Conservation (phyloP, 768 basidiomycete species). For the Mycena vulgaris region DNA sequence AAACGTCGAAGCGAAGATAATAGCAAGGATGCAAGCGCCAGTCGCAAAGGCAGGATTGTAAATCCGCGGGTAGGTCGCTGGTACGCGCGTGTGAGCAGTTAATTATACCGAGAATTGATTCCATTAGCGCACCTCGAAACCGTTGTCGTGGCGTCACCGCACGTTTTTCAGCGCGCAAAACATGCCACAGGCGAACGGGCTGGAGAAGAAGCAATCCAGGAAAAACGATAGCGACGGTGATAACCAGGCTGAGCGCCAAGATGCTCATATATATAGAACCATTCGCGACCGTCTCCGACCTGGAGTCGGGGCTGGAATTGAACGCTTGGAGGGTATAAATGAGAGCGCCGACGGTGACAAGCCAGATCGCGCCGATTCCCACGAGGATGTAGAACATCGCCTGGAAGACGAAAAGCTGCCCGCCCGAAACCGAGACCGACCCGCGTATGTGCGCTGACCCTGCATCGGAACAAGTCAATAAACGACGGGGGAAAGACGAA, state of each 20-base stretch:
- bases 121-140: conserved; percentile 76
- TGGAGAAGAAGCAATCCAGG: conserved; percentile 85
- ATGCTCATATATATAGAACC: conserved; percentile 82
- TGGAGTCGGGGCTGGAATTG: conserved; percentile 48
- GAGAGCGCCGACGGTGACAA: conserved; percentile 77
- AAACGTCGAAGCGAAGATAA: conserved; percentile 83
- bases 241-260: conserved; percentile 68
- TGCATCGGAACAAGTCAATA: conserved; percentile 42
- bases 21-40: conserved; percentile 75
- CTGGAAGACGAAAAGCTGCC: conserved; percentile 74
- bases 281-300: conserved; percentile 68
- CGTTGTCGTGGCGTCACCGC: conserved; percentile 84
- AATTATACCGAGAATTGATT: background rate
- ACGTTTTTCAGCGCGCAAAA: conserved; percentile 67
- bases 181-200: conserved; percentile 72
- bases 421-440: conserved; percentile 74
- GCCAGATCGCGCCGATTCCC: conserved; percentile 70
- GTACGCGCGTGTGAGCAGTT: conserved; percentile 16
- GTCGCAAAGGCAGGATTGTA: conserved; percentile 81
- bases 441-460: conserved; percentile 70
- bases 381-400: conserved; percentile 74
- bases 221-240: conserved; percentile 77
- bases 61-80: conserved; percentile 79
- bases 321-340: conserved; percentile 78
- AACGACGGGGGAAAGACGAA: background rate